Base-by-base conservation (phyloP, 2,329 filamentous ascomycete species). In the Fusarium nelsonii region DNA sequence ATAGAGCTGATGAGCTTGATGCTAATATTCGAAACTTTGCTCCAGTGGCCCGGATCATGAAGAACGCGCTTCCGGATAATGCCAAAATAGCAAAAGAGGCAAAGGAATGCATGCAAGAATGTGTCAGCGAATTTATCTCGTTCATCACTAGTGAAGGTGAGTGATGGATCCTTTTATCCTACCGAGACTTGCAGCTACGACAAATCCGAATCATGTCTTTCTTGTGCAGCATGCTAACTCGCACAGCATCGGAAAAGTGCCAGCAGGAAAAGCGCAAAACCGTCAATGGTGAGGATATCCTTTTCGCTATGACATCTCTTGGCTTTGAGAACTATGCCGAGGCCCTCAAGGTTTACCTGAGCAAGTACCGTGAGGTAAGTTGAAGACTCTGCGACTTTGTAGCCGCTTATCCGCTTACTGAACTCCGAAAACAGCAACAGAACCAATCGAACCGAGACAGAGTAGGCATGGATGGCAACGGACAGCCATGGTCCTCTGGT, bases 51-150 rank as follows among this genome's bases (percentile, higher is more conserved):
- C 92, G 96, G 59, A 98, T 99, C 81, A 99, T 99, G 96, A 99
- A 99, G 82, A 92, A 94, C 75, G 96, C 96, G 8, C 86, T 99
- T 49, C 96, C 96, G 52, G 96, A 99, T 72, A 99, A 99, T 78
- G 96, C 96, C 73, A 99, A 99, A 83, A 99, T 99, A 66, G 94
- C 94, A 63, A 99, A 99, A 79, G 96, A 99, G 79, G 96, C 96
- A 58, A 99, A 99, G 81, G 96, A 99, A 80, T 99, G 96, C 83
- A 98, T 99, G 96, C 96, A 99, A 81, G 96, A 99, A 81, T 99
- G 96, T 78, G 96, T 99, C 62, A 97, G 94, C 89, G 96, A 99
- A 83, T 99, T 99, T 81, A 99, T 99, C 84, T 97, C 93, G 8
- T 99, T 99, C 85, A 98, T 99, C 78, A 99, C 96, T 36, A 98